Base-by-base conservation (phyloP, 352 stramenopile species). In the Blastocystis sp. region DNA sequence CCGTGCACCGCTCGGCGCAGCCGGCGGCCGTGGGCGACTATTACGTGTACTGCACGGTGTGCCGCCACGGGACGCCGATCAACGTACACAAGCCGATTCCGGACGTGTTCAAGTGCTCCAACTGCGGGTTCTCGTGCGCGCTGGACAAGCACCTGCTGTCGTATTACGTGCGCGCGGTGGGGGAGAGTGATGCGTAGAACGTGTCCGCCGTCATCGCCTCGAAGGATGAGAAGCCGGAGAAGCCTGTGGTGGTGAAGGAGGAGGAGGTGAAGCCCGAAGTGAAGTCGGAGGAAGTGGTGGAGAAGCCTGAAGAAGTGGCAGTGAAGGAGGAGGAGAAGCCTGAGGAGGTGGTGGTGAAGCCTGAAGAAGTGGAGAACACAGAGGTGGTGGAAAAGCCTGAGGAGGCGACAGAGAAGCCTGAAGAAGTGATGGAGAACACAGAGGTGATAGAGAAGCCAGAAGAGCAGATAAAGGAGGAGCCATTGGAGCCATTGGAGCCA, bases 1-100 rank as follows among this genome's bases (percentile, higher is more conserved):
- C 48, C n/a, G 19, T 56, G 2, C 14, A 56, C 48, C 48, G 48
- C 14, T 56, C 48, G 48, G 5, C 48, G 48, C 48, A 56, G 48
- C 5, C 48, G 48, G 14, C 14, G 48, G 14, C 5, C 48, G 53
- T 67, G 17, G 74, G 74, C 45, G 74, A 84, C 61, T 84, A 67
- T 28, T 84, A 52, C 45, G 74, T 84, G 1, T 84, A 59, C n/a
- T 84, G 74, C 61, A 84, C 74, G 9, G 74, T 84, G 14, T 84
- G 74, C 21, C 45, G 74, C 28, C 48, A 84, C 2, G 74, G 74
- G 21, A 84, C 74, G 28, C 74, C 74, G 34, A 84, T 84, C 34
- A 52, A 43, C 28, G 45, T 84, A 3, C 45, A 34, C 19, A 84
- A 84, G 34, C 74, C 74, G 21, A 84, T 84, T 28, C 74, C 74